A percentile compares a stretch with the other conserved stretches of the same genome.
Evolutionary conservation across 1,139 yeast genomes (phyloP).

Genomic region (Yamadazyma mexicana): DNA sequence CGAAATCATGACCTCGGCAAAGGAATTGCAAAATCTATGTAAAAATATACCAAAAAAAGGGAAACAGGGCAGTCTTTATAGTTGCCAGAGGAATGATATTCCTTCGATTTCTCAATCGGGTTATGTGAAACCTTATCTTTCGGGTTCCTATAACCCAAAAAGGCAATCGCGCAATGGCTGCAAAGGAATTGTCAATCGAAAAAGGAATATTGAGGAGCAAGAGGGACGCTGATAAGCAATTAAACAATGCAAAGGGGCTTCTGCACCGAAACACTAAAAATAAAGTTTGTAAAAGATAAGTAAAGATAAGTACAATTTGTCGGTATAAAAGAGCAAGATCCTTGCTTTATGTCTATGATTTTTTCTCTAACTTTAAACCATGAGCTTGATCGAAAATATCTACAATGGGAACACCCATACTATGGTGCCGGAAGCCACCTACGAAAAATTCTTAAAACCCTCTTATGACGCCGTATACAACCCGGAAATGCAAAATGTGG

Average conservation of each 20-base stretch:
- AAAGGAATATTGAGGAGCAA: constrained; percentile 9
- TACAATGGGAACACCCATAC: constrained; percentile 1
- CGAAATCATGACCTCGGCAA: too few relatives aligned
- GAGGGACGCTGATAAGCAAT: not conserved
- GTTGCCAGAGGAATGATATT: not conserved
- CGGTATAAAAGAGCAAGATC: too few relatives aligned
- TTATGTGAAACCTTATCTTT: constrained; percentile 5
- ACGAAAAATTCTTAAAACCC: constrained; percentile 9
- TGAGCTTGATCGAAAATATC: constrained; percentile 2
- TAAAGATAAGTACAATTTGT: not conserved
- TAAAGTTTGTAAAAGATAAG: not conserved
- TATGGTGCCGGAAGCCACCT: constrained; percentile 11
- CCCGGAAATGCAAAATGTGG: constrained; percentile 4
- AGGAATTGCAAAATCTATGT: not conserved
- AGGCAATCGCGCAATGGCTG: constrained; percentile 4
- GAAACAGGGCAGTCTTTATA: not conserved
- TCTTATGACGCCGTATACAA: constrained; percentile 7
- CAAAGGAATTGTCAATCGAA: constrained; percentile 10
- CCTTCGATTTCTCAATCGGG: constrained; percentile 5
- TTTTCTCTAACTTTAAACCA: too few relatives aligned
- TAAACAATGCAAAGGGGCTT: not conserved
- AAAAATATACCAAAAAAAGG: not conserved
- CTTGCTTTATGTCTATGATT: too few relatives aligned
- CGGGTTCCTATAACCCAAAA: constrained; percentile 8
- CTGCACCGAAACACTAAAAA: too few relatives aligned